Conservation (phyloP, 768 basidiomycete species). For the Podaxis mareebaensis region DNA sequence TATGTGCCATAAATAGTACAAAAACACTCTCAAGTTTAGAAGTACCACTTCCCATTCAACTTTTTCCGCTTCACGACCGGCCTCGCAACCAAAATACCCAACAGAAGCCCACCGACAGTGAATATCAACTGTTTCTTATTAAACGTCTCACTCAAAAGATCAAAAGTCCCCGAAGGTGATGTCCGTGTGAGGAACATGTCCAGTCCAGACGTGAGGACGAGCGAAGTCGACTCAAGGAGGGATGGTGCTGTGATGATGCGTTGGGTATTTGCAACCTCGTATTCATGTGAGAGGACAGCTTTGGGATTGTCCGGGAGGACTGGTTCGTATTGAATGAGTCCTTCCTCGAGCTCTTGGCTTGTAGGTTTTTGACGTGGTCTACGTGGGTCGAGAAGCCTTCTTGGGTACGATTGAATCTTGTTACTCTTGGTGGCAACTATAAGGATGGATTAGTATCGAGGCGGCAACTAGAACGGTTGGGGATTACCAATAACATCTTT, state of each 20-base stretch:
- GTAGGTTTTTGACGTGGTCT: constrained; percentile 77
- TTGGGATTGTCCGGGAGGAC: constrained; percentile 71
- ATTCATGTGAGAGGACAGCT: constrained; percentile 49
- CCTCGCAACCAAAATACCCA: constrained; percentile 78
- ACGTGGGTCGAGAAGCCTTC: constrained; percentile 78
- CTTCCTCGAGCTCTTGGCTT: constrained; percentile 79
- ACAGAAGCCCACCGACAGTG: constrained; percentile 69
- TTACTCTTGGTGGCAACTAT: constrained; percentile 76
- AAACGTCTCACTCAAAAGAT: constrained; percentile 88
- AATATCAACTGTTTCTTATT: constrained; percentile 91
- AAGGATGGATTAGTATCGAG: neutral
- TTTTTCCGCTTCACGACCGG: constrained; percentile 78
- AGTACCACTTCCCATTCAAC: constrained; percentile 75
- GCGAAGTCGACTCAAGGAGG: constrained; percentile 87
- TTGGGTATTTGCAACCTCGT: constrained; percentile 63
- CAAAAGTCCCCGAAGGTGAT: constrained; percentile 88
- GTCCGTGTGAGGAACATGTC: constrained; percentile 89
- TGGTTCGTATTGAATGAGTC: constrained; percentile 83
- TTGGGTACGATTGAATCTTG: constrained; percentile 74
- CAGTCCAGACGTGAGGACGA: constrained; percentile 83
- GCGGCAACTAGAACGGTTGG: neutral
- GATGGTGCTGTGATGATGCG: constrained; percentile 79
- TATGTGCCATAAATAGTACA: neutral
- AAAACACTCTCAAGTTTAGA: constrained; percentile 26
- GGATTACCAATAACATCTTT: constrained; percentile 81